Conservation (phyloP, 192 early-diverging fungal species). For the Fimicolochytrium jonesii region DNA sequence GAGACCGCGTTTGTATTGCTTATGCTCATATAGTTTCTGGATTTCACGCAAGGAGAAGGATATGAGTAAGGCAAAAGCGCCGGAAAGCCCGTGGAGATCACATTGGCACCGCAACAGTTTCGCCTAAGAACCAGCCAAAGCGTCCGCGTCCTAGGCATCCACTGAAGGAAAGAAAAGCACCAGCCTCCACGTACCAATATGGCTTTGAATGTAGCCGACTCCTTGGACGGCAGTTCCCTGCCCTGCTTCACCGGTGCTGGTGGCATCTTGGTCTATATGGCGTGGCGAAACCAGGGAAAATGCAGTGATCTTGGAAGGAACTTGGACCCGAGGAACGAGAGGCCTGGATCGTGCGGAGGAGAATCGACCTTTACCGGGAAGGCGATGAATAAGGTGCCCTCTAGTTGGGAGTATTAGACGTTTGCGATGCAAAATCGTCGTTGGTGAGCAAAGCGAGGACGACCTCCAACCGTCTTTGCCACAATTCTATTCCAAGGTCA, state of each 20-base stretch:
- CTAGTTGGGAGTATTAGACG: too few species aligned
- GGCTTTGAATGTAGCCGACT: slow-evolving; percentile 66
- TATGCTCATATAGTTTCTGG: slow-evolving; percentile 91
- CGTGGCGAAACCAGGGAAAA: too few species aligned
- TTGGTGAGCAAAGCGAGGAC: too few species aligned
- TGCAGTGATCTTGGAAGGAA: too few species aligned
- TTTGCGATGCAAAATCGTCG: too few species aligned
- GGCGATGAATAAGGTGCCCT: too few species aligned
- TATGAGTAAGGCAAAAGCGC: background rate
- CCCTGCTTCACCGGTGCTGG: slow-evolving; percentile 23
- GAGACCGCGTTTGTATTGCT: slow-evolving; percentile 93
- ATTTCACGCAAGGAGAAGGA: background rate
- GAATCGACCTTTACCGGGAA: too few species aligned
- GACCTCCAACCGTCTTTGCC: too few species aligned
- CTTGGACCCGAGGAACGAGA: too few species aligned
- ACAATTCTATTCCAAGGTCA: too few species aligned
- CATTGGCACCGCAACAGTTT: background rate
- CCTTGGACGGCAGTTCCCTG: slow-evolving; percentile 60
- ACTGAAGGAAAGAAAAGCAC: background rate
- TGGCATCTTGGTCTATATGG: slow-evolving; percentile 17
- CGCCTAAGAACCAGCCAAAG: background rate
- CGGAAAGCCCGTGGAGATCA: background rate
- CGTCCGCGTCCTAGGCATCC: background rate
- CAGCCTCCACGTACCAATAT: slow-evolving; percentile 67
- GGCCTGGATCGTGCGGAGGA: too few species aligned